Percentiles rank a stretch among this genome's conserved stretches.
Conservation (phyloP, 1,139 yeast species). For the Ogataea hybrid region DNA sequence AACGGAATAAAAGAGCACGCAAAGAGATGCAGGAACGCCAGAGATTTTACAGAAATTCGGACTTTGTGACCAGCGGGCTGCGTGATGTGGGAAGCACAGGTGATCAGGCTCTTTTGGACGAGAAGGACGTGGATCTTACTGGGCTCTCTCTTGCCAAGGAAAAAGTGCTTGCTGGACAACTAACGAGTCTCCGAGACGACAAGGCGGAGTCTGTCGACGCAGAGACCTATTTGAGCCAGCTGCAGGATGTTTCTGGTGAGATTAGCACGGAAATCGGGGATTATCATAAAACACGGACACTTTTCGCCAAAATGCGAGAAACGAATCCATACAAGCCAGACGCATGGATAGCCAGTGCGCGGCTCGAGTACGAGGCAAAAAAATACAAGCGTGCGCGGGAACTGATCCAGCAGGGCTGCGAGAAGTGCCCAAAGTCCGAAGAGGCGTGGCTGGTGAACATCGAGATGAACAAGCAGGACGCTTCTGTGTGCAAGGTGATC, state of each 20-base stretch:
- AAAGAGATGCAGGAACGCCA: conserved; percentile 61
- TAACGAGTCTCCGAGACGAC: conserved; percentile 36
- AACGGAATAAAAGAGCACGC: conserved; percentile 71
- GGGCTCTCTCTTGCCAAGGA: conserved; percentile 55
- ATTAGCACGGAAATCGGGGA: conserved; percentile 48
- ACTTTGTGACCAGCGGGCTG: conserved; percentile 48
- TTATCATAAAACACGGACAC: conserved; percentile 52
- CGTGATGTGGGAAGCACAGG: conserved; percentile 23
- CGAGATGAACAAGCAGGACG: conserved; percentile 54
- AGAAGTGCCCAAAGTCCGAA: conserved; percentile 60
- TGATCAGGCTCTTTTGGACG: conserved; percentile 21
- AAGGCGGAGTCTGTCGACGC: conserved; percentile 17
- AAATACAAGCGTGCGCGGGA: conserved; percentile 56
- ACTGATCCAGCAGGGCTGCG: conserved; percentile 71
- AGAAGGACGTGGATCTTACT: conserved; percentile 37
- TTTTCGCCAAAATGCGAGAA: conserved; percentile 67
- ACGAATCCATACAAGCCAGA: conserved; percentile 72
- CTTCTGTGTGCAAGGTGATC: conserved; percentile 48
- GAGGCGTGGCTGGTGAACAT: conserved; percentile 83
- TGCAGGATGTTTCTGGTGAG: conserved; percentile 23
- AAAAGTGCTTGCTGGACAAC: conserved; percentile 45
- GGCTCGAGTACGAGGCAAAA: conserved; percentile 68
- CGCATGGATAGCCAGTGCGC: conserved; percentile 88
- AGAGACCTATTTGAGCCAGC: conserved; percentile 21
- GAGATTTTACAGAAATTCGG: conserved; percentile 83